These are phyloP conservation scores for Epicoccum sorghinum DNA, from an alignment of 2,329 filamentous ascomycete genomes.

Conservation along the genomic window DNA sequence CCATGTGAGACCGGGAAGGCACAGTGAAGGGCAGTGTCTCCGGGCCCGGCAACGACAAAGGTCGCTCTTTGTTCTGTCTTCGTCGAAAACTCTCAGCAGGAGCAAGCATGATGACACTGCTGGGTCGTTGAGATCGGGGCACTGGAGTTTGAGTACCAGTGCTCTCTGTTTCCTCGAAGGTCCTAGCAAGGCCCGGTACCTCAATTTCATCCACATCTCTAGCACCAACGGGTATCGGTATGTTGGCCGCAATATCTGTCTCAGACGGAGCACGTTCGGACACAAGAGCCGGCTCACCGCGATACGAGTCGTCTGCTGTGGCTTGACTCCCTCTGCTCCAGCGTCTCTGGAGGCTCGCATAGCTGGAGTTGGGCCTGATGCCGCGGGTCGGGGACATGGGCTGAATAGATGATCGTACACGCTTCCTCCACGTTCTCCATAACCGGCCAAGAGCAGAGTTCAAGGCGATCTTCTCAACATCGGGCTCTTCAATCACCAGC, in stretches of 20 bases:
- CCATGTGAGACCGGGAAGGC: slow-evolving; percentile 3
- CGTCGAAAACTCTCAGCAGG: slow-evolving; percentile 27
- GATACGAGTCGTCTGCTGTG: slow-evolving; percentile 32
- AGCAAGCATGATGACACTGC: slow-evolving; percentile 39
- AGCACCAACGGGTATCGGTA: slow-evolving; percentile 71
- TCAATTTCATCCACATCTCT: slow-evolving; percentile 82
- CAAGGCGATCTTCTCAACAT: slow-evolving; percentile 91
- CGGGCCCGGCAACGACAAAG: slow-evolving; percentile 41
- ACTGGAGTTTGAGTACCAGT: slow-evolving; percentile 36
- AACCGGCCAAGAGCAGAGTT: slow-evolving; percentile 86
- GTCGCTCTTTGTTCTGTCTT: slow-evolving; percentile 30
- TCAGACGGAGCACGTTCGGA: slow-evolving; percentile 54
- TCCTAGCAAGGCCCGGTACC: slow-evolving; percentile 71
- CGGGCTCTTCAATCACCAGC: slow-evolving; percentile 83
- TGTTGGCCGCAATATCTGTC: slow-evolving; percentile 59
- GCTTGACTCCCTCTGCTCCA: slow-evolving; percentile 39
- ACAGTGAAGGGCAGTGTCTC: slow-evolving; percentile 26
- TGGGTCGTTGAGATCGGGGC: slow-evolving; percentile 30
- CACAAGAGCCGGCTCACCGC: slow-evolving; percentile 30
- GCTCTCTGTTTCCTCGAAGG: slow-evolving; percentile 61
- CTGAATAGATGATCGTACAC: slow-evolving; percentile 59
- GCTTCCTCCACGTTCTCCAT: slow-evolving; percentile 96
- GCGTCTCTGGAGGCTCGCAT: slow-evolving; percentile 38
- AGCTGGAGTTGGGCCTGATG: slow-evolving; percentile 36
- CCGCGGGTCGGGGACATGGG: slow-evolving; percentile 36